These are phyloP conservation scores for Pisolithus thermaeus DNA, from an alignment of 1,284 basidiomycete species.

Conservation along the genomic window DNA sequence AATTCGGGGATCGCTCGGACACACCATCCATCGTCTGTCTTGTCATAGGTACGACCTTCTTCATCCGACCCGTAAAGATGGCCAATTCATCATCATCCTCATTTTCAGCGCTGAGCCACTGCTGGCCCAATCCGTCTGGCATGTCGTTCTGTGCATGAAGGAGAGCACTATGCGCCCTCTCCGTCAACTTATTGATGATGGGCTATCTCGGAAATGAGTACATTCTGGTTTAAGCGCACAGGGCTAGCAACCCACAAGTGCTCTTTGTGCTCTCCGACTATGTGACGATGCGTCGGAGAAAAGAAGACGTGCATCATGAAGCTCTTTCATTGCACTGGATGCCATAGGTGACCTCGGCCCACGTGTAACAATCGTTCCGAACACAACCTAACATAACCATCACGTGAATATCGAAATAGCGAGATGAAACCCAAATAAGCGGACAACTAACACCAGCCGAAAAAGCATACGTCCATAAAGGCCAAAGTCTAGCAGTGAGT, in stretches of 20 bases:
- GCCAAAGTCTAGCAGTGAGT: slow-evolving; percentile 50
- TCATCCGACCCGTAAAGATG: slow-evolving; percentile 56
- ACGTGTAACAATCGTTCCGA: slow-evolving; percentile 61
- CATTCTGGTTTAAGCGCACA: background rate
- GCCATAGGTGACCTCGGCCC: slow-evolving; percentile 57
- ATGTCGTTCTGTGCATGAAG: slow-evolving; percentile 32
- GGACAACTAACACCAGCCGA: slow-evolving; percentile 48
- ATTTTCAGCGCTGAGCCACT: slow-evolving; percentile 39
- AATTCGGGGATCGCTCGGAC: background rate
- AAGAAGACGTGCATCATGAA: slow-evolving; percentile 54
- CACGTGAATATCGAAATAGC: background rate
- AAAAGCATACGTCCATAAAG: slow-evolving; percentile 62
- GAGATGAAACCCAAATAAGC: background rate
- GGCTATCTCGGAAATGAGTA: slow-evolving; percentile 30
- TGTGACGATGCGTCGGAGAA: slow-evolving; percentile 51
- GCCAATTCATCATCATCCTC: slow-evolving; percentile 51
- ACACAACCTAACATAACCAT: slow-evolving; percentile 45
- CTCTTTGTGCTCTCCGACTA: slow-evolving; percentile 53
- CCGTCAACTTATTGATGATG: slow-evolving; percentile 47
- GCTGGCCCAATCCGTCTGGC: slow-evolving; percentile 29
- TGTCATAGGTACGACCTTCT: slow-evolving; percentile 45
- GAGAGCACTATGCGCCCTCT: slow-evolving; percentile 50
- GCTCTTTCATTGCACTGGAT: slow-evolving; percentile 52
- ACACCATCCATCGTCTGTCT: slow-evolving; percentile 14
- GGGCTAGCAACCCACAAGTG: slow-evolving; percentile 41